Evolutionary conservation across 768 basidiomycete genomes (phyloP).

Genomic region (Leccinellum rugosiceps): DNA sequence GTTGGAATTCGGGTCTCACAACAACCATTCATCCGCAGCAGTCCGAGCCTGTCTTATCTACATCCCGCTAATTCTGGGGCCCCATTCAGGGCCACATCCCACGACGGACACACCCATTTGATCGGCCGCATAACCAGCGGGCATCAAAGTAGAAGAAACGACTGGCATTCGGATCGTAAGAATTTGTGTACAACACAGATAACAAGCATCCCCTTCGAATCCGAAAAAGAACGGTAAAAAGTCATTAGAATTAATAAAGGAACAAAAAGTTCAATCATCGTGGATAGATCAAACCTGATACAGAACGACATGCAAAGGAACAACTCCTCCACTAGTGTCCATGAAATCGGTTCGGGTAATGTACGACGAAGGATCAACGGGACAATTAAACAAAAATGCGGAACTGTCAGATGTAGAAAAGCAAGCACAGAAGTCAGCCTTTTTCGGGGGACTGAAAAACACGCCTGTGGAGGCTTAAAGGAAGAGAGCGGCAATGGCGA

Average conservation of each 20-base stretch:
- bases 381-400: slow-evolving; percentile 7
- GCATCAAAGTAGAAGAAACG: not conserved
- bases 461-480: slow-evolving; percentile 24
- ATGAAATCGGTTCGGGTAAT: slow-evolving; percentile 9
- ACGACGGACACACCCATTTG: not conserved
- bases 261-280: not conserved
- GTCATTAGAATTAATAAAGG: not conserved
- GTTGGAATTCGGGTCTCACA: not conserved
- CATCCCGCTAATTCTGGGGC: not conserved
- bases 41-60: not conserved
- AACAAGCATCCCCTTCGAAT: slow-evolving; percentile 15
- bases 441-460: slow-evolving; percentile 2
- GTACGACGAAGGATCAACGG: slow-evolving; percentile 14
- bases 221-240: slow-evolving; percentile 6
- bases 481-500: slow-evolving; percentile 37
- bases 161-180: slow-evolving; percentile 17
- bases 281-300: not conserved
- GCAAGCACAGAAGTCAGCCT: slow-evolving; percentile 18
- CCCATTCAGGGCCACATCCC: not conserved
- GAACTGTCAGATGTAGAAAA: slow-evolving; percentile 14
- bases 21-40: not conserved
- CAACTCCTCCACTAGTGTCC: slow-evolving; percentile 1
- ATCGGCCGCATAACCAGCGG: too few species aligned
- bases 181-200: slow-evolving; percentile 13
- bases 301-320: not conserved